Percentiles rank a stretch among this genome's conserved stretches.
Conservation (phyloP, 2,329 filamentous ascomycete genomes). For the Pseudophaeomoniella oleicola region DNA sequence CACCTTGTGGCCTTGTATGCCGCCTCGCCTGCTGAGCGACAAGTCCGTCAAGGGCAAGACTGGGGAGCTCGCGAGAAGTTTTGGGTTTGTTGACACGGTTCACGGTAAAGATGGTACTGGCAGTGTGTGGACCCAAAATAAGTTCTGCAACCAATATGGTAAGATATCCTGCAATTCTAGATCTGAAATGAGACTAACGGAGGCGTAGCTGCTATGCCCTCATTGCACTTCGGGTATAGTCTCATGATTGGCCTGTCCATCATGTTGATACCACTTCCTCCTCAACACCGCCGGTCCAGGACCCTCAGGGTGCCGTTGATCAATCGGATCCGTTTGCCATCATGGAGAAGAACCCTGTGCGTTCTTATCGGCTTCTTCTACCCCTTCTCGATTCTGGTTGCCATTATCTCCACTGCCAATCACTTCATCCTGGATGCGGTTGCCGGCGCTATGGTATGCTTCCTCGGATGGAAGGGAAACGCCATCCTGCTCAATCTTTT, state of each 20-base stretch:
- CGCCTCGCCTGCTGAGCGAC: slow-evolving; percentile 41
- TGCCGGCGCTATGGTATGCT: slow-evolving; percentile 51
- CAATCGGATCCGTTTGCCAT: slow-evolving; percentile 25
- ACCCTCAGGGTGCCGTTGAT: slow-evolving; percentile 18
- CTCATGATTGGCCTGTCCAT: slow-evolving; percentile 58
- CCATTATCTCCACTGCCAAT: slow-evolving; percentile 58
- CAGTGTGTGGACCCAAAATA: slow-evolving; percentile 58
- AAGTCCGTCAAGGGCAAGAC: slow-evolving; percentile 37
- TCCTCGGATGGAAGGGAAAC: slow-evolving; percentile 46
- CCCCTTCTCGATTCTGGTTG: slow-evolving; percentile 48
- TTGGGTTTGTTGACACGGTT: slow-evolving; percentile 45
- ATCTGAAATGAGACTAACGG: neutral
- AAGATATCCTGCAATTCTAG: slow-evolving; percentile 13
- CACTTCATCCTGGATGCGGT: slow-evolving; percentile 59
- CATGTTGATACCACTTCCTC: slow-evolving; percentile 47
- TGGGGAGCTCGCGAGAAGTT: slow-evolving; percentile 44
- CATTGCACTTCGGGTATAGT: slow-evolving; percentile 61
- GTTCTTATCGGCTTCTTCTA: slow-evolving; percentile 45
- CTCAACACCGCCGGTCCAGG: slow-evolving; percentile 32
- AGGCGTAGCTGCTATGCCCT: slow-evolving; percentile 53
- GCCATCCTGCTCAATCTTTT: slow-evolving; percentile 46
- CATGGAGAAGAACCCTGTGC: slow-evolving; percentile 36
- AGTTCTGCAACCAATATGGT: slow-evolving; percentile 64
- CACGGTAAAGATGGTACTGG: slow-evolving; percentile 43
- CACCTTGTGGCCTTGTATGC: slow-evolving; percentile 47